Evolutionary conservation across 2,329 filamentous ascomycete species (phyloP).

Genomic region (Trichophyton equinum): DNA sequence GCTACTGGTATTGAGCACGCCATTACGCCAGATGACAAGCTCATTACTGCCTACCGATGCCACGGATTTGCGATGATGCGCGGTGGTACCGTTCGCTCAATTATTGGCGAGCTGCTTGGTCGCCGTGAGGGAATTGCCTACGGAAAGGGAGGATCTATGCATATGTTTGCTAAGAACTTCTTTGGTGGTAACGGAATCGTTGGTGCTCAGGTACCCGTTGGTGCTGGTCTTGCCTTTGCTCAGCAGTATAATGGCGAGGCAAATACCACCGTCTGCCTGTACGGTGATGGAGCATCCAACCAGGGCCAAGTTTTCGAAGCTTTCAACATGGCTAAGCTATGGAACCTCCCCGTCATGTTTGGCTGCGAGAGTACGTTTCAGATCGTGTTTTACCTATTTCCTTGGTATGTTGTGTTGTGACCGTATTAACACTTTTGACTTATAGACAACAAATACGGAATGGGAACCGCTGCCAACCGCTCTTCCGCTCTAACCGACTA

Average conservation of each 20-base stretch:
- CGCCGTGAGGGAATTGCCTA: conserved; percentile 93
- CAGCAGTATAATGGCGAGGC: conserved; percentile 85
- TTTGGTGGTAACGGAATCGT: conserved; percentile 99
- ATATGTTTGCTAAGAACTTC: conserved; percentile 98
- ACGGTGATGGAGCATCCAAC: conserved; percentile 97
- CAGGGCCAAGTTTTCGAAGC: conserved; percentile 99
- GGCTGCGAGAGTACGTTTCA: conserved; percentile 81
- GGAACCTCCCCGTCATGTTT: conserved; percentile 91
- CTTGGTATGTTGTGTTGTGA: not conserved
- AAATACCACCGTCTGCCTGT: conserved; percentile 77
- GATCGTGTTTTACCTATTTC: conserved; percentile 7
- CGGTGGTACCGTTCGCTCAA: conserved; percentile 75
- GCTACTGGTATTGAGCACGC: conserved; percentile 95
- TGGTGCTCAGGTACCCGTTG: conserved; percentile 93
- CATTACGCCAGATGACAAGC: conserved; percentile 76
- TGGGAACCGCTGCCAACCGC: conserved; percentile 92
- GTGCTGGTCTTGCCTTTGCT: conserved; percentile 90
- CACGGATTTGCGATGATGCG: conserved; percentile 98
- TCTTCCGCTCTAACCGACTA: conserved; percentile 96
- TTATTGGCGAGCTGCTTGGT: conserved; percentile 91
- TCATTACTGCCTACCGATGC: conserved; percentile 98
- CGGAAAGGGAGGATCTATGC: conserved; percentile 99
- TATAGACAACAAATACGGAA: conserved; percentile 98
- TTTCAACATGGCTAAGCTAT: conserved; percentile 99
- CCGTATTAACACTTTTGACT: not conserved